Evolutionary conservation across 345 rosid species (phyloP).

Genomic region (Tarenaya hassleriana): DNA sequence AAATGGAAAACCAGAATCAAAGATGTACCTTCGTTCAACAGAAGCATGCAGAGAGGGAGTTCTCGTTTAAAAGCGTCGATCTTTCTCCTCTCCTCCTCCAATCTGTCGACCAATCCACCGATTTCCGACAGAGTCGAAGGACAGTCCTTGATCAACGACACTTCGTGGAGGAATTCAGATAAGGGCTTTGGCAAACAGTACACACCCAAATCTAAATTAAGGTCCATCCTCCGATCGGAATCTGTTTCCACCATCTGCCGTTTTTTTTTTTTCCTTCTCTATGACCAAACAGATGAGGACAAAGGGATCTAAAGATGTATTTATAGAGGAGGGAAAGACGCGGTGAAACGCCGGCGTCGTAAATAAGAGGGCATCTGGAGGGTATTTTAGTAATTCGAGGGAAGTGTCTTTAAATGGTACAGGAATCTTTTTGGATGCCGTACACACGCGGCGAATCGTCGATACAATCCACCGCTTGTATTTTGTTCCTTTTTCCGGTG

Average conservation of each 20-base stretch:
- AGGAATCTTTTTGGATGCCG: slow-evolving; percentile 32
- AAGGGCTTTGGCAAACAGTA: slow-evolving; percentile 41
- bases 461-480: slow-evolving; percentile 21
- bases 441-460: slow-evolving; percentile 53
- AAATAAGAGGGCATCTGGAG: slow-evolving; percentile 27
- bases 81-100: slow-evolving; percentile 65
- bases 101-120: slow-evolving; percentile 39
- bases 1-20: neutral
- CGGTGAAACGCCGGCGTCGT: slow-evolving; percentile 26
- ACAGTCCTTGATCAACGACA: slow-evolving; percentile 33
- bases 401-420: slow-evolving; percentile 27
- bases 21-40: slow-evolving; percentile 50
- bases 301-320: slow-evolving; percentile 19
- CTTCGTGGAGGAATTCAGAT: slow-evolving; percentile 42
- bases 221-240: slow-evolving; percentile 41
- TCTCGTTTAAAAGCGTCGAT: slow-evolving; percentile 70
- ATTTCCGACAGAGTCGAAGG: slow-evolving; percentile 38
- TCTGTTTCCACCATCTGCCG: slow-evolving; percentile 26
- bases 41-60: slow-evolving; percentile 72
- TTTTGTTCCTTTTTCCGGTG: slow-evolving; percentile 6
- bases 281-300: slow-evolving; percentile 28
- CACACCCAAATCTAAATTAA: slow-evolving; percentile 56
- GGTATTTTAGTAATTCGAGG: slow-evolving; percentile 2
- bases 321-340: slow-evolving; percentile 35
- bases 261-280: too few species aligned